Evolutionary conservation across 139 green algal genomes (phyloP), one percentile per base, ranked within the genome.

Genomic region (Chlamydomonas incerta): DNA sequence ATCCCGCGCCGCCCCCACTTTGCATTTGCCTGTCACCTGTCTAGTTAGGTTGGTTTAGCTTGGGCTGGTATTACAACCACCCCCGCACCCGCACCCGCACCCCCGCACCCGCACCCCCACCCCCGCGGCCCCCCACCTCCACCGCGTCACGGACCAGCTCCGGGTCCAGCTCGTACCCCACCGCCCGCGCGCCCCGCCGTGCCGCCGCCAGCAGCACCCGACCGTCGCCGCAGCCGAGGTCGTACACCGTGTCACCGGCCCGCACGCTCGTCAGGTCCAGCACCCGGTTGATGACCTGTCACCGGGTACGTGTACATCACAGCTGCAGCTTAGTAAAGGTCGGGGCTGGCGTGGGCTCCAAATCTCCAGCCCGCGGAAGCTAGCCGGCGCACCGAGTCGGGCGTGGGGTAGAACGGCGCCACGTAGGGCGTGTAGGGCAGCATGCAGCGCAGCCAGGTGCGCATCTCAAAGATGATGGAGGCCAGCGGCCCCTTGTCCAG

Each of bases 141-240:
- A 50, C 5, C 41, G 41, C 41, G 41, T 50, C 41, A 5, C 41
- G 41, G 6, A 50, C 41, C 24, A 90, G 66, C 60, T 88, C 37
- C 17, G 72, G 41, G 55, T 88, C 81, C 57, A 90, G 81, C 69
- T 90, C 87, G 77, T 87, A 88, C 1, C 87, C 87, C 21, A 88
- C 70, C 3, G 66, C 57, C 21, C 63, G 34, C 18, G 82, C 75
- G 8, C 81, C 87, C 15, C 81, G 67, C 18, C 77, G 57, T 15
- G 79, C 87, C 14, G 87, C 87, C 34, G 81, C 87, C 28, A 90
- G 34, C 41, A 90, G 60, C 29, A 90, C 74, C 0, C 87, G 33
- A 1, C 87, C 87, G 58, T 88, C 81, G 3, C 87, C 87, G 37
- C 74, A 81, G 28, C 87, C 87, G 60, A 90, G 60, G 47, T 90